Evolutionary conservation across 352 stramenopile genomes (phyloP).

Genomic region (Phytophthora aleatoria): DNA sequence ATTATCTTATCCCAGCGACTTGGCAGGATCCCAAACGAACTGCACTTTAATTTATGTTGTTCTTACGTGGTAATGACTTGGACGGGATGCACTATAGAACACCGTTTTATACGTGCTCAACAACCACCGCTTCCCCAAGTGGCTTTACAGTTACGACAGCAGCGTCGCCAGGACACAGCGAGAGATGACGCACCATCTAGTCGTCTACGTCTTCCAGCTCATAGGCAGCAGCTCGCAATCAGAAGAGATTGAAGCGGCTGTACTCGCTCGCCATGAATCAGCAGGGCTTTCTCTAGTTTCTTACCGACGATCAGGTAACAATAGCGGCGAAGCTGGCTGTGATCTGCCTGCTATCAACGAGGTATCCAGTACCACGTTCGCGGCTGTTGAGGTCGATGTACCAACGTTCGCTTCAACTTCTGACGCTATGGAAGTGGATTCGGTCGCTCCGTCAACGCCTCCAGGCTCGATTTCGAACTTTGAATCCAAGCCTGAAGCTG

Average conservation of each 20-base stretch:
- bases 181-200: conserved; percentile 51
- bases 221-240: conserved; percentile 1
- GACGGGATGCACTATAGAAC: conserved; percentile 24
- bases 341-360: conserved; percentile 6
- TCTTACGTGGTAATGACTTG: background rate
- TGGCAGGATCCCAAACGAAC: background rate
- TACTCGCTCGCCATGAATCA: conserved; percentile 42
- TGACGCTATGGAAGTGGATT: background rate
- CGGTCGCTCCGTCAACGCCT: background rate
- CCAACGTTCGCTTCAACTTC: no score
- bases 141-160: conserved; percentile 60
- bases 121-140: conserved; percentile 60
- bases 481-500: background rate
- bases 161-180: conserved; percentile 48
- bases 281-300: conserved; percentile 41
- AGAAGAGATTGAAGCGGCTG: conserved; percentile 13
- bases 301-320: conserved; percentile 37
- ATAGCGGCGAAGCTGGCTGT: conserved; percentile 3
- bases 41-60: background rate
- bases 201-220: conserved; percentile 45
- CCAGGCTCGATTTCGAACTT: background rate
- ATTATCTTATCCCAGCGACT: background rate
- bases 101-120: conserved; percentile 48
- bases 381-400: background rate
- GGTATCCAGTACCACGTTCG: background rate